Evolutionary conservation across 345 rosid genomes (phyloP).

Genomic region (Fremontodendron californicum): DNA sequence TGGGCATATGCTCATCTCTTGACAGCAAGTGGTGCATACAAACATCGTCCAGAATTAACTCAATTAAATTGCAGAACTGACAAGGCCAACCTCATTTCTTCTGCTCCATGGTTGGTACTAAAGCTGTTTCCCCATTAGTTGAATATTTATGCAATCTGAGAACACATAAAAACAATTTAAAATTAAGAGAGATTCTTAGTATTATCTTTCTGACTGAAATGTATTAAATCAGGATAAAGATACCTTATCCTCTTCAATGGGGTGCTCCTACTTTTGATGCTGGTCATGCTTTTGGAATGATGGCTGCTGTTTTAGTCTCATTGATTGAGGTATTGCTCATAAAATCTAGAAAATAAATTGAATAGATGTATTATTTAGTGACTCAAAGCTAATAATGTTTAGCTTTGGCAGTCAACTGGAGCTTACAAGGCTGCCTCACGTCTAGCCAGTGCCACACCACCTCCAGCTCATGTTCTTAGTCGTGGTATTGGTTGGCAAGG

Average conservation of each 20-base stretch:
- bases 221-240: slow-evolving; percentile 64
- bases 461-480: slow-evolving; percentile 96
- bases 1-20: slow-evolving; percentile 97
- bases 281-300: slow-evolving; percentile 96
- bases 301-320: slow-evolving; percentile 95
- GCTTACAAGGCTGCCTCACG: slow-evolving; percentile 96
- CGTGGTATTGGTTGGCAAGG: slow-evolving; percentile 99
- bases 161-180: neutral
- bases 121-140: neutral
- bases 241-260: slow-evolving; percentile 99
- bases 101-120: slow-evolving; percentile 85
- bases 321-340: slow-evolving; percentile 64
- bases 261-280: slow-evolving; percentile 99
- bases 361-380: neutral
- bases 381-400: slow-evolving; percentile 8
- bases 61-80: slow-evolving; percentile 88
- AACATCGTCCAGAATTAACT: slow-evolving; percentile 70
- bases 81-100: slow-evolving; percentile 88
- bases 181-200: neutral
- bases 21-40: slow-evolving; percentile 96
- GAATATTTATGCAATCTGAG: neutral
- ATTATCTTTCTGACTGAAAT: slow-evolving; percentile 1
- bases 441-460: slow-evolving; percentile 93
- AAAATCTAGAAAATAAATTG: neutral
- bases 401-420: slow-evolving; percentile 65